phyloP scores from a whole-genome alignment of 805 yeast genomes.

The Helenozyma rhizophorensis region DNA sequence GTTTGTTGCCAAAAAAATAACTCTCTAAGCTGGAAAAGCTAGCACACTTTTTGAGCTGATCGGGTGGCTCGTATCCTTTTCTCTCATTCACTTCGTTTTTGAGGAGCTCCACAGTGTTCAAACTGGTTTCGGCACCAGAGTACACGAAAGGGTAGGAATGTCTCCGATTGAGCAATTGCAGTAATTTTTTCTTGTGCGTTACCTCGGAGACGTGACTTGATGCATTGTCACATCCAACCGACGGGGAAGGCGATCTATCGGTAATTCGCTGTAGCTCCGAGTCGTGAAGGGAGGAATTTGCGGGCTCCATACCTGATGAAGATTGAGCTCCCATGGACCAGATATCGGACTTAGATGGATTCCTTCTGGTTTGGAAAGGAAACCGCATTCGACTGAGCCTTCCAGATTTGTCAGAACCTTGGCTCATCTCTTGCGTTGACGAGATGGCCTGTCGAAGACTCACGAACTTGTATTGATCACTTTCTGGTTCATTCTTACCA shows the following conservation, averaged over 20 bases:
- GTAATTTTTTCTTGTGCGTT: no score
- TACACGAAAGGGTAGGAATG: constrained; percentile 29
- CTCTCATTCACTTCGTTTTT: constrained; percentile 8
- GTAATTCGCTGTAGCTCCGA: constrained; percentile 7
- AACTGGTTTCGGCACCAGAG: constrained; percentile 14
- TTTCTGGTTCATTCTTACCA: no score
- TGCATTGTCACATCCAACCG: no score
- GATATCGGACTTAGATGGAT: constrained; percentile 1
- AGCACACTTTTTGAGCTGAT: constrained; percentile 10
- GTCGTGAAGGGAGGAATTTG: constrained; percentile 2
- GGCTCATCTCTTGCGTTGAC: constrained; percentile 9
- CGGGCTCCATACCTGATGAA: background rate
- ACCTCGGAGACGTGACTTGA: no score
- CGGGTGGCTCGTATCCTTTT: background rate
- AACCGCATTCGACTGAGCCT: constrained; percentile 34
- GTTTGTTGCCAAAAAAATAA: constrained; percentile 1
- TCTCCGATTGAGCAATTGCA: constrained; percentile 24
- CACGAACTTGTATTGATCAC: constrained; percentile 22
- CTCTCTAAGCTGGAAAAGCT: constrained; percentile 25
- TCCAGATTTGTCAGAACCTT: constrained; percentile 22
- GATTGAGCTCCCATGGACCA: background rate
- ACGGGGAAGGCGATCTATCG: no score
- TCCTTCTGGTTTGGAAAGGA: constrained; percentile 25
- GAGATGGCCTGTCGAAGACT: constrained; percentile 33
- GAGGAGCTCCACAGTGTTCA: constrained; percentile 18